A percentile compares a stretch with the other conserved stretches of the same genome.
These are phyloP conservation scores for Dissophora ornata DNA, from an alignment of 192 early-diverging fungal genomes.

Conservation along the genomic window DNA sequence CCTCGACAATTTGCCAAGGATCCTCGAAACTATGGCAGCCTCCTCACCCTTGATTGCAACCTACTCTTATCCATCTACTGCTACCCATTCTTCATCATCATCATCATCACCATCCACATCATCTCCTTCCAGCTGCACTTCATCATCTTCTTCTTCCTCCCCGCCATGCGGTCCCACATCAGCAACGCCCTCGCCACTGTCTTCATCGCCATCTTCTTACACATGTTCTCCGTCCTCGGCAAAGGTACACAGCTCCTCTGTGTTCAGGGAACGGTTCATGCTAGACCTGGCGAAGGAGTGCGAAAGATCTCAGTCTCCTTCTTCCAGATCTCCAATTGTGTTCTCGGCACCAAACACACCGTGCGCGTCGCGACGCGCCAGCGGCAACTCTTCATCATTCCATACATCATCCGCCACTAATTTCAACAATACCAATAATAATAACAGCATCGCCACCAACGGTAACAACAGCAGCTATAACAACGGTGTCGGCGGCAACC, in stretches of 20 bases:
- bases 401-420: neutral
- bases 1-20: slow-evolving; percentile 34
- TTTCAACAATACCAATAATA: neutral
- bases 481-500: neutral
- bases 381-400: neutral
- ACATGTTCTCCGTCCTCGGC: neutral
- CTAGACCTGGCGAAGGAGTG: slow-evolving; percentile 37
- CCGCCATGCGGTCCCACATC: neutral
- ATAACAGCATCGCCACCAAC: neutral
- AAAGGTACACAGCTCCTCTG: slow-evolving; percentile 4
- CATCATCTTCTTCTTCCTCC: slow-evolving; percentile 3
- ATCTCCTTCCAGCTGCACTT: neutral
- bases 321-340: neutral
- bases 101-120: slow-evolving; percentile 2
- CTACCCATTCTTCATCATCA: slow-evolving; percentile 1
- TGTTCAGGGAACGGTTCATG: slow-evolving; percentile 37
- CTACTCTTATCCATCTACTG: slow-evolving; percentile 12
- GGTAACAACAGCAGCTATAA: slow-evolving; percentile 9
- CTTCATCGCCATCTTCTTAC: neutral
- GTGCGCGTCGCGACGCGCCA: neutral
- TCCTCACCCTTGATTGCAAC: slow-evolving; percentile 25
- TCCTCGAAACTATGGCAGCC: slow-evolving; percentile 35
- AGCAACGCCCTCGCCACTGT: neutral
- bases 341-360: neutral
- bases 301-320: neutral